Evolutionary conservation across 1,284 basidiomycete genomes (phyloP), one percentile per base, ranked within the genome.

Genomic region (Coniferiporia weirii): DNA sequence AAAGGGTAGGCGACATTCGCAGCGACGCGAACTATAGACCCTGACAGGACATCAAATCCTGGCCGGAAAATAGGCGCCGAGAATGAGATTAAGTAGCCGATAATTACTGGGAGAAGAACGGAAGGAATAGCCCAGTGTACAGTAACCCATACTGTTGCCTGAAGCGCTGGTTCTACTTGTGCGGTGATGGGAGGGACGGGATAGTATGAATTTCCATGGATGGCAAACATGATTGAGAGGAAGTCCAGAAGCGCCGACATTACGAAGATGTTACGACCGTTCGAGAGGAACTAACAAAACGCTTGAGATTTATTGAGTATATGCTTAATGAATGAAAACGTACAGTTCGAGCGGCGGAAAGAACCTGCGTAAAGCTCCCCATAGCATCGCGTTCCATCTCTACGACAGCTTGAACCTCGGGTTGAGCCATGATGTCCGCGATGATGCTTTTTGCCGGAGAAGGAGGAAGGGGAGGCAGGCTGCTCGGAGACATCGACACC

Each of bases 41-140:
- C 80, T 0, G 83, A 82, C 36, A 87, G 73, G 4, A 82, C 76
- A 64, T 87, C 84, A 54, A 84, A 75, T 10, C 77, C 73, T 67
- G 20, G 50, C 61, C 61, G 35, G 66, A 40, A 32, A 4, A 32
- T 66, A n/a, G 64, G 61, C 7, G 68, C 60, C 4, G 67, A 45
- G 71, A 87, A 87, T 5, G 84, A 83, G 62, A 87, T 78, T 38
- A 87, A 63, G 44, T 74, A 76, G 1, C 83, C 84, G 34, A 80
- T 66, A 20, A 85, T 60, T 17, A 72, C 68, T 19, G 84, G 84
- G n/a, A 83, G 63, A 46, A 86, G 57, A 43, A 87, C 59, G 12
- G 82, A 75, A 2, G 84, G 84, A 51, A 84, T 66, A 35, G 74
- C 73, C 85, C 84, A 87, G 45, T 52, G 56, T 10, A 53, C 20